phyloP scores from a whole-genome alignment of 1,139 yeast genomes.

The Protomyces lactucae-debilis region DNA sequence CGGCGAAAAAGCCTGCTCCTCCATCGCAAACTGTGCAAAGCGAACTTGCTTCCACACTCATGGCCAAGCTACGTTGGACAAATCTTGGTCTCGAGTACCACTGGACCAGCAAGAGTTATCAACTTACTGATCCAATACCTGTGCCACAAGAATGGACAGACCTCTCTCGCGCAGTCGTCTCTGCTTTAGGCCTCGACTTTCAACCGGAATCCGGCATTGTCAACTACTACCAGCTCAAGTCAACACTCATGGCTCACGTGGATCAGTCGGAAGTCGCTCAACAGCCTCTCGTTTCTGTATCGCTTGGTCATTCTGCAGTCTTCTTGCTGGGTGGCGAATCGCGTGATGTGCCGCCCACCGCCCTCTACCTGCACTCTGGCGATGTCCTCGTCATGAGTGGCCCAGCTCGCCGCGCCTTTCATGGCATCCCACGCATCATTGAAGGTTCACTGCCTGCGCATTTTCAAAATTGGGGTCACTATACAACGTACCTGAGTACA shows the following conservation, averaged over 20 bases:
- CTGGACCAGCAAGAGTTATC: slow-evolving; percentile 46
- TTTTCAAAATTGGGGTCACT: slow-evolving; percentile 33
- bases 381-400: slow-evolving; percentile 46
- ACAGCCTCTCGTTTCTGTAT: slow-evolving; percentile 31
- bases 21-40: slow-evolving; percentile 4
- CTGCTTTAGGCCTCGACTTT: slow-evolving; percentile 33
- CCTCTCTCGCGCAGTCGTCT: slow-evolving; percentile 39
- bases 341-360: slow-evolving; percentile 38
- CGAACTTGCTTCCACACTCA: slow-evolving; percentile 22
- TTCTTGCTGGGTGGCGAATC: slow-evolving; percentile 25
- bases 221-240: slow-evolving; percentile 46
- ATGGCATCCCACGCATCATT: slow-evolving; percentile 45
- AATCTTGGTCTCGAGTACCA: slow-evolving; percentile 48
- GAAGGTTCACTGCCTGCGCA: slow-evolving; percentile 39
- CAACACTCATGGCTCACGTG: slow-evolving; percentile 45
- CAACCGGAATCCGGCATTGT: slow-evolving; percentile 45
- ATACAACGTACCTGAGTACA: slow-evolving; percentile 39
- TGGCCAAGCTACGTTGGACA: slow-evolving; percentile 42
- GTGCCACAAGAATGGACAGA: slow-evolving; percentile 39
- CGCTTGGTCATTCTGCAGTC: slow-evolving; percentile 27
- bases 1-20: slow-evolving; percentile 1
- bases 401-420: slow-evolving; percentile 42
- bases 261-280: slow-evolving; percentile 43
- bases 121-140: slow-evolving; percentile 2
- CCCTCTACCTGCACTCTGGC: slow-evolving; percentile 40